These are phyloP conservation scores for Teratosphaeria pseudoeucalypti DNA, from an alignment of 2,329 filamentous ascomycete genomes.

Conservation along the genomic window DNA sequence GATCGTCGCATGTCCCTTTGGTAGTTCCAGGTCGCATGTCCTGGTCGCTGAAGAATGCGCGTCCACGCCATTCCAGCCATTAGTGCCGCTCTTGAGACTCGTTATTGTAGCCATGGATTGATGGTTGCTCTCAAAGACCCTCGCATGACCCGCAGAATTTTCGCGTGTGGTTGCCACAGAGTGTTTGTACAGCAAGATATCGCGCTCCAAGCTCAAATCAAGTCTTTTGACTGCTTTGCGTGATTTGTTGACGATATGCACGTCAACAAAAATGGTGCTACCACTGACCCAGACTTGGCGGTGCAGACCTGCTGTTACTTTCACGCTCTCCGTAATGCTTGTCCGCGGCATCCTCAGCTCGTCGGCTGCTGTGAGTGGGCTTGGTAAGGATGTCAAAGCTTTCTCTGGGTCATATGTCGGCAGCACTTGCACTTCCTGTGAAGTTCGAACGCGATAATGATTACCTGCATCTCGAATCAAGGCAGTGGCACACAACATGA, in stretches of 20 bases:
- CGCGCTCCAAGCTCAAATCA: conserved; percentile 42
- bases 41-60: conserved; percentile 36
- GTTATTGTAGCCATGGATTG: conserved; percentile 36
- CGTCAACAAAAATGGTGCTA: conserved; percentile 44
- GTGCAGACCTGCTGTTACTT: conserved; percentile 43
- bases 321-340: conserved; percentile 33
- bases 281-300: conserved; percentile 51
- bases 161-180: conserved; percentile 38
- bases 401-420: conserved; percentile 48
- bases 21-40: conserved; percentile 41
- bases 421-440: conserved; percentile 40
- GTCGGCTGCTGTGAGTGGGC: conserved; percentile 41
- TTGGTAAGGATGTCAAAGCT: conserved; percentile 43
- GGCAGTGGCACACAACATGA: conserved; percentile 38
- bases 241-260: conserved; percentile 42
- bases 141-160: conserved; percentile 40
- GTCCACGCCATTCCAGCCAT: conserved; percentile 39
- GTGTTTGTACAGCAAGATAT: conserved; percentile 43
- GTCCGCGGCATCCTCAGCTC: conserved; percentile 34
- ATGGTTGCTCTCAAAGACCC: conserved; percentile 44
- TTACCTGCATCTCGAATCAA: conserved; percentile 39
- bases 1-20: conserved; percentile 41
- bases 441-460: conserved; percentile 40
- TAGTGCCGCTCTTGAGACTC: conserved; percentile 31
- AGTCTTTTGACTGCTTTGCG: conserved; percentile 40